Conservation (phyloP, 106 monocot genomes). For the Platanthera zijinensis region DNA sequence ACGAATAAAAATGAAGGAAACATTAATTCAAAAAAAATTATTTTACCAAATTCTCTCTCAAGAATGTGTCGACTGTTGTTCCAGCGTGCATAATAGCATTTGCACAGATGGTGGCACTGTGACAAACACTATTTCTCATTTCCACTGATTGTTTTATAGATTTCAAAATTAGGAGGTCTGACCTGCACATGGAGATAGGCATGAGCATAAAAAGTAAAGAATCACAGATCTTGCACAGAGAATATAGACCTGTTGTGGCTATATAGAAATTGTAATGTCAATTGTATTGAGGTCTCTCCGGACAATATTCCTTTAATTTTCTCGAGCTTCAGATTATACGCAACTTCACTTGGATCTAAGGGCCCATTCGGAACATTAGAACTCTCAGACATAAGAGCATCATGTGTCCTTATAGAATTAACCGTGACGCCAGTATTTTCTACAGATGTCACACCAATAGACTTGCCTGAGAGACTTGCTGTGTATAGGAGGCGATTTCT, state of each 20-base stretch:
- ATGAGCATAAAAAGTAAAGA: neutral
- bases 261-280: slow-evolving; percentile 90
- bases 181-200: slow-evolving; percentile 34
- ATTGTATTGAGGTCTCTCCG: slow-evolving; percentile 83
- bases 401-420: slow-evolving; percentile 20
- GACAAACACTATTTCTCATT: slow-evolving; percentile 99
- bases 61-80: slow-evolving; percentile 97
- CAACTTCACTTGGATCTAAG: slow-evolving; percentile 47
- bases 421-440: slow-evolving; percentile 12
- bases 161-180: slow-evolving; percentile 91
- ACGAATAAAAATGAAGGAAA: neutral
- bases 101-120: slow-evolving; percentile 97
- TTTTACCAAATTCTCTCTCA: slow-evolving; percentile 90
- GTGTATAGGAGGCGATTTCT: slow-evolving; percentile 35
- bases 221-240: neutral
- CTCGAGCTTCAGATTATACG: slow-evolving; percentile 45
- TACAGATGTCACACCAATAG: slow-evolving; percentile 16
- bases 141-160: slow-evolving; percentile 98
- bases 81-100: slow-evolving; percentile 99
- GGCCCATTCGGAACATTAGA: slow-evolving; percentile 25
- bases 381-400: slow-evolving; percentile 38
- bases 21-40: neutral
- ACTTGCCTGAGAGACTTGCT: slow-evolving; percentile 12
- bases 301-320: slow-evolving; percentile 87
- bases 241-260: slow-evolving; percentile 78